Evolutionary conservation across 805 yeast genomes (phyloP), one percentile per base, ranked within the genome.

Genomic region (Candida koratica): DNA sequence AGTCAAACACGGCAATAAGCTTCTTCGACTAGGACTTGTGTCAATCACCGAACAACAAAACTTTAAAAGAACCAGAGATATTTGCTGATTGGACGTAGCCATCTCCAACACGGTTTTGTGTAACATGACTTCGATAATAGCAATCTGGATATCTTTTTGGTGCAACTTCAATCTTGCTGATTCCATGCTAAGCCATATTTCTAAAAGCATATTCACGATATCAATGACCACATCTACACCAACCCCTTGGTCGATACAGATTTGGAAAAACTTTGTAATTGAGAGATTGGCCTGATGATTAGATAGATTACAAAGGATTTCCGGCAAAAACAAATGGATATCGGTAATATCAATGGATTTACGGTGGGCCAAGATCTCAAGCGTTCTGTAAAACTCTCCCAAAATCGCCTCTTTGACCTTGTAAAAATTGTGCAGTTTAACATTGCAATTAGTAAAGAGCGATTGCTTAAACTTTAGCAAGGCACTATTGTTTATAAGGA

Each of bases 101-200:
- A 47, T 46, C 5, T 38, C 48, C 27, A 84, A 44, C 5, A 80
- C 41, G 2, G 42, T 46, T 3, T 64, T 55, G 43, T 72, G 60
- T 35, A 75, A 68, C 6, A 79, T 29, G 0, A 77, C 51, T n/a
- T 71, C 60, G 16, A 87, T 76, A 18, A 83, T 64, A 0, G 50
- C 40, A 10, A 73, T 51, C 46, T 88, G 96, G 31, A 85, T 63
- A 10, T 67, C 68, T 34, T 77, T 74, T 44, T 86, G 93, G 28
- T 74, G 73, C 26, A 84, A 61, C 18, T 80, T 73, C 25, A 87
- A 60, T 32, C 94, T 64, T 8, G 78, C 80, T 1, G 70, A 66
- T 12, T 68, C 67, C 16, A 86, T 50, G 15, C 67, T 71, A 4
- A 58, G 60, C 93, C 95, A 85, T 13, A 83, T 63, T 0, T 56